These are phyloP conservation scores for Phoma sp. DNA, from an alignment of 2,329 filamentous ascomycete genomes.

Conservation along the genomic window DNA sequence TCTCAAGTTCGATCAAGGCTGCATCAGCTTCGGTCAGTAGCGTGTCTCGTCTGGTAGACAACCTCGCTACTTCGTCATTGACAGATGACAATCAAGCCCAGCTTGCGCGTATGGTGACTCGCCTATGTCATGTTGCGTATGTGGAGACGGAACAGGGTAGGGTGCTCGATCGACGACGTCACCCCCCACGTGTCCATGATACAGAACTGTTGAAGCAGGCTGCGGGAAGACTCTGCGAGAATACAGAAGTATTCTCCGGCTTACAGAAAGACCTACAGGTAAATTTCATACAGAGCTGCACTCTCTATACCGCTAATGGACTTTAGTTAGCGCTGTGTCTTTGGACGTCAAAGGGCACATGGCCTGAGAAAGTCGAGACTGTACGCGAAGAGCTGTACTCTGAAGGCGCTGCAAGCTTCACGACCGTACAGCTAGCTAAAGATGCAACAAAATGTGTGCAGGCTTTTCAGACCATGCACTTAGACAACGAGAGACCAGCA, in stretches of 20 bases:
- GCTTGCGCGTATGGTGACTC: constrained; percentile 32
- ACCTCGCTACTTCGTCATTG: constrained; percentile 18
- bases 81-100: constrained; percentile 31
- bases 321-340: constrained; percentile 42
- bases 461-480: constrained; percentile 5
- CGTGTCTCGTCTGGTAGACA: constrained; percentile 29
- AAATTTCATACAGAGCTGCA: constrained; percentile 3
- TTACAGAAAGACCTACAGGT: constrained; percentile 45
- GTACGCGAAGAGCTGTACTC: constrained; percentile 32
- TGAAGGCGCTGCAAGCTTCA: constrained; percentile 27
- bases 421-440: constrained; percentile 30
- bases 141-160: not conserved
- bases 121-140: constrained; percentile 18
- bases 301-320: constrained; percentile 10
- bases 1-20: constrained; percentile 28
- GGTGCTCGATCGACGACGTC: not conserved
- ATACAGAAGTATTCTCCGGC: constrained; percentile 20
- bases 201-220: not conserved
- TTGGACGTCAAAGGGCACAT: constrained; percentile 37
- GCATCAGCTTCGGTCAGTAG: constrained; percentile 25
- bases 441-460: constrained; percentile 16
- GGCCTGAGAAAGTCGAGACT: constrained; percentile 32
- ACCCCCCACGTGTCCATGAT: not conserved
- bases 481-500: constrained; percentile 31
- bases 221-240: constrained; percentile 25